phyloP scores from a whole-genome alignment of 345 rosid species.

The Dipteronia dyeriana region DNA sequence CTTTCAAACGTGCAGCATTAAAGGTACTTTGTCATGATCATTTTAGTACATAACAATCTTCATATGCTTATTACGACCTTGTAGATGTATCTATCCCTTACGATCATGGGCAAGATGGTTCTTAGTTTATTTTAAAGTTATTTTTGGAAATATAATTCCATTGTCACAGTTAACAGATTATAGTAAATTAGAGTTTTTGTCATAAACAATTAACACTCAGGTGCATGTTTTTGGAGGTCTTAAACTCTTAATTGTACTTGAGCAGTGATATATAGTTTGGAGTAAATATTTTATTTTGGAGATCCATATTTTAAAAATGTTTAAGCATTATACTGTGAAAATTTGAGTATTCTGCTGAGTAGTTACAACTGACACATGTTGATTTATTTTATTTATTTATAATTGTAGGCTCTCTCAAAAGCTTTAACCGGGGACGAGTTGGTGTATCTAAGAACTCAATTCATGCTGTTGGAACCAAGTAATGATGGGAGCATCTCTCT shows the following conservation, averaged over 20 bases:
- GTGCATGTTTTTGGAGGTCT: neutral
- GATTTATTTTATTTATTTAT: conserved; percentile 4
- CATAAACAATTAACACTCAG: neutral
- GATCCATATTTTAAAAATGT: neutral
- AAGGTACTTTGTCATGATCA: conserved; percentile 42
- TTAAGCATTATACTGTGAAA: neutral
- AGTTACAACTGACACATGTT: neutral
- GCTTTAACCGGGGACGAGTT: conserved; percentile 77
- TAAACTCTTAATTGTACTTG: neutral
- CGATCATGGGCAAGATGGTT: neutral
- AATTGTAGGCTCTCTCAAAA: conserved; percentile 68
- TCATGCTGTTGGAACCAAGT: conserved; percentile 63
- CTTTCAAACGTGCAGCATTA: conserved; percentile 71
- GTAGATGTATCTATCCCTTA: conserved; percentile 2
- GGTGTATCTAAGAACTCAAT: conserved; percentile 74
- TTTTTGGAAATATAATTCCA: neutral
- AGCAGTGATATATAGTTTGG: neutral
- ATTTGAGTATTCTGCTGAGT: neutral
- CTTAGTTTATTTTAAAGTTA: neutral
- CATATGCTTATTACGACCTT: neutral
- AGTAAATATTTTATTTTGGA: neutral
- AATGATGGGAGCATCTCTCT: conserved; percentile 70
- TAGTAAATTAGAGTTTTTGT: neutral
- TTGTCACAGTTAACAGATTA: neutral
- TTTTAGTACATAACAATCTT: neutral